Conservation (phyloP, 371 early-diverging fungal species). For the Mortierella sp. region DNA sequence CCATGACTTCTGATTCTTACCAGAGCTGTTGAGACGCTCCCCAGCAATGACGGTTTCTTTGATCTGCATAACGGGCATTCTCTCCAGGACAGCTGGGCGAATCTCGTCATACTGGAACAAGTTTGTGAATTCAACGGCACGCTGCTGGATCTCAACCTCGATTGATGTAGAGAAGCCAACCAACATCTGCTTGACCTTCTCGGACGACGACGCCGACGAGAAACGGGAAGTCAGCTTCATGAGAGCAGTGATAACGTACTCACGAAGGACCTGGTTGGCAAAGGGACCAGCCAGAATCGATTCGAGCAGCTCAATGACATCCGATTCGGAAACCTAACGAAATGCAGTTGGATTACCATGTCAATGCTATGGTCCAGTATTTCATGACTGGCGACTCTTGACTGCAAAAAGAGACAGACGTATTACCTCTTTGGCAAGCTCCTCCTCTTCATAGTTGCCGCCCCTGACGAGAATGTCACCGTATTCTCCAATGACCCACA, state of each 20-base stretch:
- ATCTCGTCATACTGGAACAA: constrained; percentile 82
- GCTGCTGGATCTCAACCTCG: constrained; percentile 94
- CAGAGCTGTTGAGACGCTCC: constrained; percentile 51
- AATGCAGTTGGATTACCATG: not conserved
- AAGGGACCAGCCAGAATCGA: constrained; percentile 84
- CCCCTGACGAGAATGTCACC: constrained; percentile 88
- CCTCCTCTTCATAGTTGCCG: constrained; percentile 80
- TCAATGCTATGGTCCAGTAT: not conserved
- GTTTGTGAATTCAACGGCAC: constrained; percentile 91
- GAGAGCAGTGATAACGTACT: constrained; percentile 88
- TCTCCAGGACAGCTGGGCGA: constrained; percentile 90
- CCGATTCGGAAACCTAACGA: constrained; percentile 73
- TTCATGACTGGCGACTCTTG: not conserved
- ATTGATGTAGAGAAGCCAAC: constrained; percentile 74
- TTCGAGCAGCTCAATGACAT: constrained; percentile 81
- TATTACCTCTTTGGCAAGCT: constrained; percentile 68
- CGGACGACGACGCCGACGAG: constrained; percentile 57
- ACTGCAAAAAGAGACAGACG: not conserved
- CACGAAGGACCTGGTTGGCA: constrained; percentile 82
- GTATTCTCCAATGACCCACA: constrained; percentile 97
- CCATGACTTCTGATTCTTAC: constrained; percentile 21
- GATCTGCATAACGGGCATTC: constrained; percentile 92
- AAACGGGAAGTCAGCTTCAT: constrained; percentile 92
- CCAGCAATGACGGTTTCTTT: constrained; percentile 56
- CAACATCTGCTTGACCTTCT: constrained; percentile 72